These are phyloP conservation scores for Colletotrichum acutatum DNA, from an alignment of 2,329 filamentous ascomycete species.

Conservation along the genomic window DNA sequence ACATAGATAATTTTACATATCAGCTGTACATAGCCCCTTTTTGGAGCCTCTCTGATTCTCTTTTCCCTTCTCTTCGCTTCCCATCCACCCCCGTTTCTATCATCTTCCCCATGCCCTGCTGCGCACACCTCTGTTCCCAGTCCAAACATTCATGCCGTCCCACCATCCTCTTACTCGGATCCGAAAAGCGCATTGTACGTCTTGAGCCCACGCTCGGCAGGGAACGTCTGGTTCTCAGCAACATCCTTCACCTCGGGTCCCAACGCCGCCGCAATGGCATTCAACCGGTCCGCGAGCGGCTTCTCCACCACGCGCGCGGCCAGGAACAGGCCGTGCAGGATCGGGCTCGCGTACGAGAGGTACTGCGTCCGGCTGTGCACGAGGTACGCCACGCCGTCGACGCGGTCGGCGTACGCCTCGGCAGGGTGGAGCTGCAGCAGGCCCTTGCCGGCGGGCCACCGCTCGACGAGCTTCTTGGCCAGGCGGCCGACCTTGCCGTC, in stretches of 20 bases:
- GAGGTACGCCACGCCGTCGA: constrained; percentile 43
- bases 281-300: constrained; percentile 50
- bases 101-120: background rate
- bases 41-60: constrained; percentile 24
- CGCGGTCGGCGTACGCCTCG: constrained; percentile 41
- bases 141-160: too few relatives aligned
- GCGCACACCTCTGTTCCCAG: too few relatives aligned
- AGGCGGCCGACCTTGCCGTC: constrained; percentile 50
- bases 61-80: background rate
- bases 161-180: too few relatives aligned
- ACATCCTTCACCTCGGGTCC: constrained; percentile 49
- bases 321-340: constrained; percentile 57
- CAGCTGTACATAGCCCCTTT: constrained; percentile 37
- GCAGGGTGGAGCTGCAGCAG: constrained; percentile 50
- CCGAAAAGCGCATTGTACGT: constrained; percentile 27
- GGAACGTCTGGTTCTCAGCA: constrained; percentile 32
- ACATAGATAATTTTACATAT: constrained; percentile 36
- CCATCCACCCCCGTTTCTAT: background rate
- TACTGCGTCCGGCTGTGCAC: constrained; percentile 46
- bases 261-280: constrained; percentile 51
- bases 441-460: constrained; percentile 54
- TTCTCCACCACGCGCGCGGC: constrained; percentile 54
- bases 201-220: constrained; percentile 39
- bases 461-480: constrained; percentile 48
- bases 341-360: constrained; percentile 42